A percentile compares a stretch with the other conserved stretches of the same genome.
These are phyloP conservation scores for Didymellaceae sp. DNA, from an alignment of 2,329 filamentous ascomycete genomes.

Conservation along the genomic window DNA sequence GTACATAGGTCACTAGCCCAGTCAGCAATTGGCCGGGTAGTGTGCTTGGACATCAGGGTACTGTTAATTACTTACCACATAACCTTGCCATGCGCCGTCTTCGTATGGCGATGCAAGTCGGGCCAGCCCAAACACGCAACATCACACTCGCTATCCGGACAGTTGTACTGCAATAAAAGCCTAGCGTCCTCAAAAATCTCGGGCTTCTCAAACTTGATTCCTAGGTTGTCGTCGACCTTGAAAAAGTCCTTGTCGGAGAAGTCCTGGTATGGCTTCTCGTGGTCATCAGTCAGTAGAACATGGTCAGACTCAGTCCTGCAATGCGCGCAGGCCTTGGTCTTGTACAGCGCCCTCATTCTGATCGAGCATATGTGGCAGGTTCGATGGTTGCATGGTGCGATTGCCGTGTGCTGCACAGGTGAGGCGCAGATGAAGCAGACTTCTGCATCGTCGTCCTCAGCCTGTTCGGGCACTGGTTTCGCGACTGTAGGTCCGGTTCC, in stretches of 20 bases:
- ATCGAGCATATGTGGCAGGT: conserved; percentile 97
- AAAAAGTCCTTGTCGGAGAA: conserved; percentile 76
- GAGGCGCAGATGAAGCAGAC: conserved; percentile 99
- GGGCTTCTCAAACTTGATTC: conserved; percentile 87
- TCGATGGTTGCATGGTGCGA: conserved; percentile 93
- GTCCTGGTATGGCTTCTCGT: conserved; percentile 83
- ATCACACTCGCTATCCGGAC: conserved; percentile 83
- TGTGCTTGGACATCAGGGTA: conserved; percentile 10
- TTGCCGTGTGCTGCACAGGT: conserved; percentile 81
- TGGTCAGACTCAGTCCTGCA: conserved; percentile 81
- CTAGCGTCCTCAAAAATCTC: conserved; percentile 92
- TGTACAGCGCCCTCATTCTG: conserved; percentile 90
- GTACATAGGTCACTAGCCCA: conserved; percentile 76
- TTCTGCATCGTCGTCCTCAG: conserved; percentile 58
- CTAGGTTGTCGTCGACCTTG: conserved; percentile 81
- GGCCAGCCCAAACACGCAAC: conserved; percentile 84
- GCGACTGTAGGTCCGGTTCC: conserved; percentile 12
- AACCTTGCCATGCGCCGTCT: conserved; percentile 79
- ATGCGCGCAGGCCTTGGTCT: conserved; percentile 95
- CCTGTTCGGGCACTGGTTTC: conserved; percentile 13
- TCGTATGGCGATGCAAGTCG: conserved; percentile 81
- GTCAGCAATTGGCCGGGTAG: conserved; percentile 6
- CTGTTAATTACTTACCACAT: conserved; percentile 68
- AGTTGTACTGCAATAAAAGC: conserved; percentile 90
- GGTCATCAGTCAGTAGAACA: conserved; percentile 91